Evolutionary conservation across 2,329 filamentous ascomycete species (phyloP), one percentile per base, ranked within the genome.

Genomic region (Colletotrichum sp.): DNA sequence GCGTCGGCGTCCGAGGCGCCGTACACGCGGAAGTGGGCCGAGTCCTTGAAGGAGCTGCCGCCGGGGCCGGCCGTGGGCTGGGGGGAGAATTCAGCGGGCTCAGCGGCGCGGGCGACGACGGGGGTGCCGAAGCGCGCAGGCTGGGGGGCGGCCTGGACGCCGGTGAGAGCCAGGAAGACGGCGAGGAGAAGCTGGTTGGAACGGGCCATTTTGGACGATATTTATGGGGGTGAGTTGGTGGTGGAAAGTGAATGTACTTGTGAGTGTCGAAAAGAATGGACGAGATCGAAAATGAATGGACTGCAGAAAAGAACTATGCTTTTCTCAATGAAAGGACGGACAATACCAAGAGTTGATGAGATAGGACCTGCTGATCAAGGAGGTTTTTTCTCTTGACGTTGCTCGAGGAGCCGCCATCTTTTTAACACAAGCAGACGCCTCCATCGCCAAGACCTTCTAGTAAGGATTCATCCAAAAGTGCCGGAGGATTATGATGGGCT

Each of bases 111-210:
- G 25, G 16, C 71, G 16, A 63, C 82, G 94, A 39, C 55, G 27
- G 63, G 34, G 25, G 8, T 95, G 19, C 93, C 93, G 70, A 95
- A 88, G 61, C 39, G 36, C 32, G 59, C 27, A 27, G 61, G 59
- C 63, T 34, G 73, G 57, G 73, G 69, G 36, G 73, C 73, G 36
- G 73, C 73, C n/a, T 64, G n/a, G 32, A 57, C 44, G 44, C 73
- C 57, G 63, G 64, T 48, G 48, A 72, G 27, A 60, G 59, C 68
- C 27, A 68, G 64, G 63, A 75, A 64, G 57, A 73, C 28, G n/a
- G 70, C 48, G 63, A 75, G 57, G 55, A 75, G 67, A 60, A 74
- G 64, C 36, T 65, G 69, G 57, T 60, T 68, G 19, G 70, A 30
- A 22, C 69, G 32, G 39, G 73, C 64, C 73, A 75, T 75, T 52